phyloP scores from a whole-genome alignment of 805 yeast genomes.

The Candida endomychidarum region DNA sequence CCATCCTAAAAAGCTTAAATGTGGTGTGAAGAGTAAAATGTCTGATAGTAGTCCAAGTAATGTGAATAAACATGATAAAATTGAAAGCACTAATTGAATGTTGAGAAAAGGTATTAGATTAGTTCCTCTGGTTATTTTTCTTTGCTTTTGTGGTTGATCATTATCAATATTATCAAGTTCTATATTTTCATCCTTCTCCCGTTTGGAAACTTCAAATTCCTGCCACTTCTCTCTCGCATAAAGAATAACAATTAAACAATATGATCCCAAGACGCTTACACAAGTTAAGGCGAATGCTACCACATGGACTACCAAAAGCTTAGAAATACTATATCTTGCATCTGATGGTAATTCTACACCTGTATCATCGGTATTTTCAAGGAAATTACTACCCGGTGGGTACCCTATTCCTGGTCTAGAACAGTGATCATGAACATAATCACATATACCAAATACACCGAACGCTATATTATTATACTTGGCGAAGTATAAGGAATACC shows the following conservation, averaged over 20 bases:
- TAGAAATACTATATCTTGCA: conserved; percentile 40
- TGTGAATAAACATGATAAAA: conserved; percentile 68
- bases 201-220: conserved; percentile 5
- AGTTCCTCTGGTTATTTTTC: conserved; percentile 9
- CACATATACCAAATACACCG: conserved; percentile 48
- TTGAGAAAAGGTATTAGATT: conserved; percentile 42
- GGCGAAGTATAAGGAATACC: conserved; percentile 29
- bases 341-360: conserved; percentile 40
- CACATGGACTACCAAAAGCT: conserved; percentile 42
- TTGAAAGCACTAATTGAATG: conserved; percentile 54
- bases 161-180: background rate
- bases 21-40: conserved; percentile 72
- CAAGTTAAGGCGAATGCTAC: conserved; percentile 35
- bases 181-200: background rate
- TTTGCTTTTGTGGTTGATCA: background rate
- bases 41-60: conserved; percentile 81
- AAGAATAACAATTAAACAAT: background rate
- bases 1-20: conserved; percentile 86
- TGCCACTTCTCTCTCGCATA: conserved; percentile 3
- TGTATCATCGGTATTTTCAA: conserved; percentile 3
- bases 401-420: conserved; percentile 40
- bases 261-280: conserved; percentile 13
- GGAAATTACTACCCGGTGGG: conserved; percentile 16
- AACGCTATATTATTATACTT: conserved; percentile 32
- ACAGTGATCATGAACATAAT: conserved; percentile 25